Conservation (phyloP, 2,329 filamentous ascomycete genomes). For the Diaporthe citri region DNA sequence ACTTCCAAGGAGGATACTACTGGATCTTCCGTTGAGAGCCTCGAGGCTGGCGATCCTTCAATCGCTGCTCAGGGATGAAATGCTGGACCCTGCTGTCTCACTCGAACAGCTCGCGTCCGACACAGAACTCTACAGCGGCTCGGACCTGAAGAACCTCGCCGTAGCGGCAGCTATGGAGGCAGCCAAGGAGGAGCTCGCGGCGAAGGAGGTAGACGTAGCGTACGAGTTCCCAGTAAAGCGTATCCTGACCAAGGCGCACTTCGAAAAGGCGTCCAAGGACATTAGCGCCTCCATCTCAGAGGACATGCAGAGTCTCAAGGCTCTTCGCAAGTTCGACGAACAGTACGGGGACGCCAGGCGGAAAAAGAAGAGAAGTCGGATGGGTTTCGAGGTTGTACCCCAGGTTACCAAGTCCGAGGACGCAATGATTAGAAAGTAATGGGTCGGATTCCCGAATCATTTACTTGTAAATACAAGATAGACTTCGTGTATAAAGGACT, state of each 20-base stretch:
- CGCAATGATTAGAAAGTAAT: conserved; percentile 54
- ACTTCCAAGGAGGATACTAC: conserved; percentile 77
- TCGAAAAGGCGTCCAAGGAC: conserved; percentile 86
- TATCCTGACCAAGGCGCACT: conserved; percentile 77
- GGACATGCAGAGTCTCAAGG: conserved; percentile 88
- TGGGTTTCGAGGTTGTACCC: conserved; percentile 69
- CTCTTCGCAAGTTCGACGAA: conserved; percentile 95
- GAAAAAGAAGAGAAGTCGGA: conserved; percentile 69
- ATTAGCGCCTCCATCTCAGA: conserved; percentile 94
- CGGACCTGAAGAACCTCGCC: conserved; percentile 85
- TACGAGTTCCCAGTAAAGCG: conserved; percentile 78
- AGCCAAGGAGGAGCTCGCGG: conserved; percentile 77
- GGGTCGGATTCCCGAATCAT: neutral
- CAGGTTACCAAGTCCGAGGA: conserved; percentile 57
- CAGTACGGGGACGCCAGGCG: conserved; percentile 87
- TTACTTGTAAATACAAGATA: neutral
- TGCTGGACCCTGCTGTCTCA: conserved; percentile 70
- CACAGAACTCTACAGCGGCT: conserved; percentile 85
- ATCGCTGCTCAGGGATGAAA: conserved; percentile 79
- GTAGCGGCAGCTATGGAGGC: conserved; percentile 84
- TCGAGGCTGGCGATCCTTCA: conserved; percentile 72
- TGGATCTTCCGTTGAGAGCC: conserved; percentile 76
- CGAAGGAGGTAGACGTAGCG: conserved; percentile 51
- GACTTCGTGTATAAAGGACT: neutral
- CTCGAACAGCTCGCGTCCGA: conserved; percentile 72